Base-by-base conservation (phyloP, 192 early-diverging fungal genomes). In the Dissophora ornata region DNA sequence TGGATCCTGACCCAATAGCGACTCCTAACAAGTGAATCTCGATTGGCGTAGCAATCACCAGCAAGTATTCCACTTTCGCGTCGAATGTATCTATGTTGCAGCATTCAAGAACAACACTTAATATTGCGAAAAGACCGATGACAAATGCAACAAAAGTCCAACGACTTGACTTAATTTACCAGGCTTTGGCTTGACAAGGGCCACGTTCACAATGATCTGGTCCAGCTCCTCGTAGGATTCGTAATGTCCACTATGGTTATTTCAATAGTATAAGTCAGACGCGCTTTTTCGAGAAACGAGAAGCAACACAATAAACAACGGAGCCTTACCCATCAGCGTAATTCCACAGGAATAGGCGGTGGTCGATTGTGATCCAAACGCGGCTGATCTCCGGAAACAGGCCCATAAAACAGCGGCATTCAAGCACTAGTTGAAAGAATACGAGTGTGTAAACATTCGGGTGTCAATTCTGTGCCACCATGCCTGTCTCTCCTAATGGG, bases 311-410 rank as follows among this genome's bases (percentile, higher is more conserved):
- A 5, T 9, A 36, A 6, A 22, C 24, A 2, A 13, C 41, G 4
- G 29, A 26, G 28, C 30, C 71, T 79, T 79, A 86, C 85, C 88
- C 87, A 25, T 92, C 88, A 41, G 89, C 85, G 75, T 95, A 97
- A 79, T 98, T 93, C 96, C 95, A 97, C 34, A 98, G 77, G 67
- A 92, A 97, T 29, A 97, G 83, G 32, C 88, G 83, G 71, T 94
- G 89, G 79, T 95, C 95, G 48, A 98, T 91, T 1, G 92, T 93
- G 38, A 97, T 92, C 93, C 96, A 98, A 16, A 91, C 95, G 22
- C 92, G 90, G 50, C 92, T 82, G 54, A 98, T 92, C 60, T 96
- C 93, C 13, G 96, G 92, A 33, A 95, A 95, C 21, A 98, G 74
- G 1, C 97, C 97, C 87, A 96, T 91, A 74, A 94, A 96, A 62